Evolutionary conservation across 2,329 filamentous ascomycete genomes (phyloP).

Genomic region (Pseudogymnoascus sp.): DNA sequence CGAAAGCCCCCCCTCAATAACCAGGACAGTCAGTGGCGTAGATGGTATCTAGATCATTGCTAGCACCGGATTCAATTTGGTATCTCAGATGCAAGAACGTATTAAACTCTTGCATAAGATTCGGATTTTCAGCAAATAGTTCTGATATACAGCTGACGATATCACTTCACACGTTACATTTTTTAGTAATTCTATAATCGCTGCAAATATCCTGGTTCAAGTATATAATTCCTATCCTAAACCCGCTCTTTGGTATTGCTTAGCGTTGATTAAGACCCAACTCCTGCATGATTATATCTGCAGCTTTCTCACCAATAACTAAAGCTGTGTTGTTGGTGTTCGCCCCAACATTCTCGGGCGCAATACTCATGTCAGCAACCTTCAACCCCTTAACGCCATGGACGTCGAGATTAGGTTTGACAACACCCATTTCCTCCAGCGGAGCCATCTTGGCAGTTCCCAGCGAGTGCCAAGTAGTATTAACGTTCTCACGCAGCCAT

Average conservation of each 20-base stretch:
- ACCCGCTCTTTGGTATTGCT: background rate
- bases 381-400: slow-evolving; percentile 35
- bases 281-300: slow-evolving; percentile 34
- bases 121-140: background rate
- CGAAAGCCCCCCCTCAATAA: no score
- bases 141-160: background rate
- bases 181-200: background rate
- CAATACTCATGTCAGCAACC: slow-evolving; percentile 35
- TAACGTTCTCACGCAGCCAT: slow-evolving; percentile 34
- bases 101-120: background rate
- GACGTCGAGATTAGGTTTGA: slow-evolving; percentile 33
- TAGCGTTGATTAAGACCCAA: slow-evolving; percentile 23
- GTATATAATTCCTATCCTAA: background rate
- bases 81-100: background rate
- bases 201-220: background rate
- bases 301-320: slow-evolving; percentile 35
- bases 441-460: slow-evolving; percentile 36
- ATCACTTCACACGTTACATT: background rate
- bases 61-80: no score
- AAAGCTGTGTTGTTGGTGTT: slow-evolving; percentile 42
- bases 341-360: slow-evolving; percentile 33
- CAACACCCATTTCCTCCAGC: slow-evolving; percentile 32
- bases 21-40: no score
- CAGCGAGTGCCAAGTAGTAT: slow-evolving; percentile 35
- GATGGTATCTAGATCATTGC: no score